Evolutionary conservation across 2,329 filamentous ascomycete genomes (phyloP), one percentile per base, ranked within the genome.

Genomic region (Trichoderma breve): DNA sequence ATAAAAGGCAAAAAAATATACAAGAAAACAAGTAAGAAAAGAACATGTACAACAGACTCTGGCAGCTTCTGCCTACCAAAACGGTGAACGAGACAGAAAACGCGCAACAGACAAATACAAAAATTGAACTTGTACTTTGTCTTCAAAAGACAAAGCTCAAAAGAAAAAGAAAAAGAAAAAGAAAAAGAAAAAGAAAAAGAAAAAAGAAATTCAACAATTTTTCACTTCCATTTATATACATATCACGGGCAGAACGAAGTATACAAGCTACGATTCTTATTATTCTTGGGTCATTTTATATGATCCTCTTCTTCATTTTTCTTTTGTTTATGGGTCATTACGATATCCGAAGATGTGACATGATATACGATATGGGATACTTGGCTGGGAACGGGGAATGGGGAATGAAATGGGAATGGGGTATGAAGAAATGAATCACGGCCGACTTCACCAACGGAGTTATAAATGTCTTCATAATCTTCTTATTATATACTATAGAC

Each of bases 361-460:
- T 30, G 47, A 67, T 28, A 43, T 58, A 55, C 51, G 63, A 36
- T 39, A 21, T 43, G 12, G 34, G 60, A 34, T 26, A 62, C 34
- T 24, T 39, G 34, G 60, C 4, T 26, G 51, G 64, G 18, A 53
- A 55, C 2, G 24, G n/a, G 15, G 51, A 43, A 43, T 15, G 15
- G 15, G 15, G 6, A 39, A 39, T 39, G 36, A 18, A 39, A 15
- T 18, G 36, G 36, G 15, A 43, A 39, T 3, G 4, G 32, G 61
- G 55, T 58, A 57, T n/a, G 58, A 51, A 55, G 57, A 24, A 63
- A 63, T 63, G 55, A 63, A 67, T 67, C 64, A 67, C 34, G 64
- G 53, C 53, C 18, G 64, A 39, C 34, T 57, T 24, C 15, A 39
- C 15, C 5, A 18, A 43, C 6, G 21, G 26, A 66, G 14, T 28